A percentile compares a stretch with the other conserved stretches of the same genome.
Conservation (phyloP, 176 grass and related monocot species). For the Phragmites australis region DNA sequence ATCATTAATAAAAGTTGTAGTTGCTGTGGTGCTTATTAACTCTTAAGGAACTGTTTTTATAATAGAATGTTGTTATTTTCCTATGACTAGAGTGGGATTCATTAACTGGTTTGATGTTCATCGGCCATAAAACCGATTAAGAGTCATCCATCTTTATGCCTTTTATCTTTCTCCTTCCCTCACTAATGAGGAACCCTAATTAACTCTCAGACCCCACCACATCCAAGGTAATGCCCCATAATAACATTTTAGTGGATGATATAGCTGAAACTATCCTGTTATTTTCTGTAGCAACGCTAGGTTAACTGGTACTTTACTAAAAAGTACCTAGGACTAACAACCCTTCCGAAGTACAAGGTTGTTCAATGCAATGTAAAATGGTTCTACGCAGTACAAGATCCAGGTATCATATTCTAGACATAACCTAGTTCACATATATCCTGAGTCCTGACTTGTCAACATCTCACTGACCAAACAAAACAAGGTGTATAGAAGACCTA, state of each 20-base stretch:
- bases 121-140: neutral
- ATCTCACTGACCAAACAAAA: too few species aligned
- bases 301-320: neutral
- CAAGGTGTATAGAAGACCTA: neutral
- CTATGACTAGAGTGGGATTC: neutral
- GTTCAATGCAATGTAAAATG: neutral
- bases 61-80: too few species aligned
- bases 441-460: too few species aligned
- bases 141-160: neutral
- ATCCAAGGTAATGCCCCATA: neutral
- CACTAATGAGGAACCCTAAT: too few species aligned
- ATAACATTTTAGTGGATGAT: too few species aligned
- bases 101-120: neutral
- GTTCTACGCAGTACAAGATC: neutral
- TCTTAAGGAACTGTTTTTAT: too few species aligned
- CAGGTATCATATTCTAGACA: neutral
- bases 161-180: neutral
- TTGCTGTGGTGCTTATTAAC: too few species aligned
- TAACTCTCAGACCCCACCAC: too few species aligned
- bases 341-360: slow-evolving; percentile 16
- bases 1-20: too few species aligned
- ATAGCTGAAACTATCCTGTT: too few species aligned
- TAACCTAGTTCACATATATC: too few species aligned
- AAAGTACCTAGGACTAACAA: neutral
- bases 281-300: neutral